Base-by-base conservation (phyloP, 805 yeast genomes). In the Saturnispora halmiae region DNA sequence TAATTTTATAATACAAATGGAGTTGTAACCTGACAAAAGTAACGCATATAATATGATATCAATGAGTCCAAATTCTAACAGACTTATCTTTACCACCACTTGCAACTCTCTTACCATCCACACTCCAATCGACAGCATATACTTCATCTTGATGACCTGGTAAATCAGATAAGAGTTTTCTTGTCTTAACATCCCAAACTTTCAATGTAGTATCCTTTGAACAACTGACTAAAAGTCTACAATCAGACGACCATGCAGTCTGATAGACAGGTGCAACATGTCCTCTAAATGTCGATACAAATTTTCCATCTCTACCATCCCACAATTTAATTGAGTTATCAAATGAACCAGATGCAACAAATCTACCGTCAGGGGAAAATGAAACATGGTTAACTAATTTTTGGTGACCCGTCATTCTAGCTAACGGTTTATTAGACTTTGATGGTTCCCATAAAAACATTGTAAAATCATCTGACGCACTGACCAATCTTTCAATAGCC, bases 201-300 rank as follows among this genome's bases (percentile, higher is more conserved):
- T 90, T 90, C 55, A 90, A 70, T 1, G 97, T 90, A 1, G 97
- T 88, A 60, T 90, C 97, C 58, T 90, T 90, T 11, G 96, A 87
- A 60, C 95, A 83, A 55, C 95, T 82, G 8, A 87, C 98, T 42
- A 92, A 66, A 28, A 90, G 65, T 51, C 98, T 69, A 60, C 90
- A 83, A 56, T 92, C 98, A 1, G 95, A 80, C 3, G 96, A 86
- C 98, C 98, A 92, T 0, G 97, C 85, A 4, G 95, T 86, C 63
- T 90, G 96, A 60, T 92, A 92, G 0, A 92, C 98, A 3, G 97
- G 86, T 0, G 96, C 96, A 44, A 92, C 98, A 59, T 92, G 98
- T 2, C 98, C 98, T 49, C 98, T 69, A 54, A 92, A 77, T 0
- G 97, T 86, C 4, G 94, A 76, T 22, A 92, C 62, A 49, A 88